Conservation (phyloP, 257 asterid genomes). For the Petunia secreta region DNA sequence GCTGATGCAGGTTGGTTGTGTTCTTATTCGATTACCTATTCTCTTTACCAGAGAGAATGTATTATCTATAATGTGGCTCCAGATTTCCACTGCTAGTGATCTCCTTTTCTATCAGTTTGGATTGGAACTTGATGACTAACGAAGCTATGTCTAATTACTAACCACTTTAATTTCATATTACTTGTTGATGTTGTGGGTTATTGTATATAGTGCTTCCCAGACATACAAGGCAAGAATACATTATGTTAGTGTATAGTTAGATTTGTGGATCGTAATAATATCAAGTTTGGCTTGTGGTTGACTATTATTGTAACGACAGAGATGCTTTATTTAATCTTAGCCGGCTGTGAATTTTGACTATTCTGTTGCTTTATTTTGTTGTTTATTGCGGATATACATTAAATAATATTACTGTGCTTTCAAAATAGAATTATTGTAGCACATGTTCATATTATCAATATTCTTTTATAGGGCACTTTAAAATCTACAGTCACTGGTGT, state of each 20-base stretch:
- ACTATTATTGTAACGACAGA: background rate
- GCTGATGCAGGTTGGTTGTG: constrained; percentile 61
- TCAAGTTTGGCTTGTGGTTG: background rate
- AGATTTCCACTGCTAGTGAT: background rate
- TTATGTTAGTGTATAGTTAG: background rate
- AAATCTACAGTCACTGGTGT: constrained; percentile 97
- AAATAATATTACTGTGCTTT: background rate
- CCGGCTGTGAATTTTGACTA: background rate
- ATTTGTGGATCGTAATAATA: constrained; percentile 1
- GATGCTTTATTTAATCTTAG: constrained; percentile 2
- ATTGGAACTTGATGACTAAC: background rate
- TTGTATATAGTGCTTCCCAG: background rate
- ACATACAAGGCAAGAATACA: background rate
- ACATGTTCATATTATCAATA: constrained; percentile 17
- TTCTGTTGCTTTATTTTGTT: background rate
- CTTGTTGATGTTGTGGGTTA: constrained; percentile 1
- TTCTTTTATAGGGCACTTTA: constrained; percentile 59
- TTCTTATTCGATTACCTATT: constrained; percentile 12
- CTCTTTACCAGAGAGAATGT: background rate
- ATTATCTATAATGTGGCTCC: background rate
- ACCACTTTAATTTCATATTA: background rate
- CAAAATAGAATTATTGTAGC: background rate
- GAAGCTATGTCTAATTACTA: background rate
- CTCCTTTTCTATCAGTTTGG: background rate
- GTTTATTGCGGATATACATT: background rate